These are phyloP conservation scores for Lolium multiflorum DNA, from an alignment of 176 grass and related monocot genomes.

Conservation along the genomic window DNA sequence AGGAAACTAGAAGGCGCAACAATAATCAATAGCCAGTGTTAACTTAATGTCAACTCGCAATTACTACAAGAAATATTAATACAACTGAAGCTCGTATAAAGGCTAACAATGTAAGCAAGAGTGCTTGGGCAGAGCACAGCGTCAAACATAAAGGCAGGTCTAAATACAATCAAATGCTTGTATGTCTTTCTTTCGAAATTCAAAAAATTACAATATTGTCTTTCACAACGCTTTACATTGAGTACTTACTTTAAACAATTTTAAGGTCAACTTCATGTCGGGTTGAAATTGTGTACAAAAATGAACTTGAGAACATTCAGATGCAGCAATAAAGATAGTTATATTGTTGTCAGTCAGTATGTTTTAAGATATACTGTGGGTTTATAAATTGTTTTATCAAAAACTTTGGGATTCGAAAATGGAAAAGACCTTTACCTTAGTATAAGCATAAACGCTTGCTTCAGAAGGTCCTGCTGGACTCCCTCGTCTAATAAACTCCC, in stretches of 20 bases:
- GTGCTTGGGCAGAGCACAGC: background rate
- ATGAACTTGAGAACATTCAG: slow-evolving; percentile 11
- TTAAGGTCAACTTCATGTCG: background rate
- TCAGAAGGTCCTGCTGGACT: slow-evolving; percentile 83
- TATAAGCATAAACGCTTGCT: slow-evolving; percentile 96
- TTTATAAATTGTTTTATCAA: background rate
- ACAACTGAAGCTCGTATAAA: background rate
- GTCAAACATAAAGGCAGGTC: background rate
- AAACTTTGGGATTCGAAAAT: background rate
- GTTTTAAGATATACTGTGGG: background rate
- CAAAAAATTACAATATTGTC: background rate
- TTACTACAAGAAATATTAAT: background rate
- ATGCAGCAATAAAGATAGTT: background rate
- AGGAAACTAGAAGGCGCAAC: background rate
- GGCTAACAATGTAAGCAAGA: background rate
- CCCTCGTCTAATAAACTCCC: slow-evolving; percentile 84
- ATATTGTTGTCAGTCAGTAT: background rate
- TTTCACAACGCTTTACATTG: background rate
- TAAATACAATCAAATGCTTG: background rate
- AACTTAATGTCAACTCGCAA: background rate
- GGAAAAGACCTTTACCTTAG: slow-evolving; percentile 61
- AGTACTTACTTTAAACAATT: background rate
- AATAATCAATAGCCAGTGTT: background rate
- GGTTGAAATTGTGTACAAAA: slow-evolving; percentile 7
- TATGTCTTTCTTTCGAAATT: background rate